Conservation (phyloP, 495 filamentous ascomycete genomes). For the Neurospora africana region DNA sequence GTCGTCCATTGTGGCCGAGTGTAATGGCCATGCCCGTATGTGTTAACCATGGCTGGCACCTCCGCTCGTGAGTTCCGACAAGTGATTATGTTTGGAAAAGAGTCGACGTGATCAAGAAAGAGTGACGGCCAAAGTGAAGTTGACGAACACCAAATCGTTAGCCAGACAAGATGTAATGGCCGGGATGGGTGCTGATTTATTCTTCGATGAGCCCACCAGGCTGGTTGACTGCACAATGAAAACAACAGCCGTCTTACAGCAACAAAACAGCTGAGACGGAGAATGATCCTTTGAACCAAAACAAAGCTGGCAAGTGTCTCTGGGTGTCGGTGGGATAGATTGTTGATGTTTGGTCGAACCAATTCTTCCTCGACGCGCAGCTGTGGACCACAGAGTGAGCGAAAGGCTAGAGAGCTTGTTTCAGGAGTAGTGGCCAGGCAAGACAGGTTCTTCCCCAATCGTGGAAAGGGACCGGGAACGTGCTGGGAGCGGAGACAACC, state of each 20-base stretch:
- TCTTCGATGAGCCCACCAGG: not conserved
- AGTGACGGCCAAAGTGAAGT: not conserved
- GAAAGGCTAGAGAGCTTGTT: not conserved
- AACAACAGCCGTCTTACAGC: not conserved
- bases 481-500: conserved; percentile 11
- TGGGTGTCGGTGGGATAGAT: not conserved
- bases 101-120: not conserved
- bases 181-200: not conserved
- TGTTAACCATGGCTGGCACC: not conserved
- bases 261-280: not conserved
- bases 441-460: not conserved
- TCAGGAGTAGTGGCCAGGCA: not conserved
- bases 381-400: not conserved
- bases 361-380: not conserved
- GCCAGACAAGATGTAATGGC: not conserved
- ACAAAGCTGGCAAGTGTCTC: not conserved
- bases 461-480: conserved; percentile 4
- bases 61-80: not conserved
- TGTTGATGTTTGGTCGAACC: not conserved
- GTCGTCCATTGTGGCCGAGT: conserved; percentile 13
- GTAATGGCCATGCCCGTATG: conserved; percentile 10
- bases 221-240: not conserved
- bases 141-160: not conserved
- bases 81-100: not conserved
- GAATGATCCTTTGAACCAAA: not conserved